Conservation (phyloP, 2,329 filamentous ascomycete species). For the Aspergillus arachidicola region DNA sequence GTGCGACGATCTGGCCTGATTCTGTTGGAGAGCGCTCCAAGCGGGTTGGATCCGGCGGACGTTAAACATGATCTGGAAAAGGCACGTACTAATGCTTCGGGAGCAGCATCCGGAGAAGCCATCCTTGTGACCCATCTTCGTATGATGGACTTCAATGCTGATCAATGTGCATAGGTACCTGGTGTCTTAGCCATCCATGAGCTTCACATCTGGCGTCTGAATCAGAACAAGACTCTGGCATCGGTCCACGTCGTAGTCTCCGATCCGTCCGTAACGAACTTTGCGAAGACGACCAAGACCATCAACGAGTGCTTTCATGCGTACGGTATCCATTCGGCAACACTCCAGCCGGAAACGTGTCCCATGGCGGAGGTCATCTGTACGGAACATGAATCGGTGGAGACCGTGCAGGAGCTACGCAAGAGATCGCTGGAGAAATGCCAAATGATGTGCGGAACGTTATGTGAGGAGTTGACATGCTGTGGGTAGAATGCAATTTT, state of each 20-base stretch:
- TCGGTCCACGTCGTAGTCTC: conserved; percentile 69
- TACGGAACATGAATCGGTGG: not conserved
- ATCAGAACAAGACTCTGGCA: conserved; percentile 68
- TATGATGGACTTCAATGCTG: conserved; percentile 1
- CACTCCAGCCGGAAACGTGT: conserved; percentile 65
- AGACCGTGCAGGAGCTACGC: not conserved
- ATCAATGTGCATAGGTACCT: conserved; percentile 52
- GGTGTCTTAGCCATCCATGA: conserved; percentile 69
- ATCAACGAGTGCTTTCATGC: conserved; percentile 69
- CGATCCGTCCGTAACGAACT: conserved; percentile 57
- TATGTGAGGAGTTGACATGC: not conserved
- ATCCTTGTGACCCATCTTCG: conserved; percentile 1
- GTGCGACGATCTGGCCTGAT: conserved; percentile 55
- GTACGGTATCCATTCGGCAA: conserved; percentile 70
- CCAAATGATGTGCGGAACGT: conserved; percentile 1
- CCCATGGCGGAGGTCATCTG: not conserved
- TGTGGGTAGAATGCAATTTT: not conserved
- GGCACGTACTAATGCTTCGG: conserved; percentile 37
- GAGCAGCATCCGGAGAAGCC: not conserved
- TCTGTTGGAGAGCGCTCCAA: conserved; percentile 66
- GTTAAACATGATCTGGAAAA: conserved; percentile 69
- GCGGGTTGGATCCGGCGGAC: conserved; percentile 61
- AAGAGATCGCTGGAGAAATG: conserved; percentile 3
- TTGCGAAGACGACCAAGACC: conserved; percentile 62
- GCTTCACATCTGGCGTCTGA: conserved; percentile 71